Evolutionary conservation across 768 basidiomycete genomes (phyloP).

Genomic region (Rhodosporidiobolus odoratus): DNA sequence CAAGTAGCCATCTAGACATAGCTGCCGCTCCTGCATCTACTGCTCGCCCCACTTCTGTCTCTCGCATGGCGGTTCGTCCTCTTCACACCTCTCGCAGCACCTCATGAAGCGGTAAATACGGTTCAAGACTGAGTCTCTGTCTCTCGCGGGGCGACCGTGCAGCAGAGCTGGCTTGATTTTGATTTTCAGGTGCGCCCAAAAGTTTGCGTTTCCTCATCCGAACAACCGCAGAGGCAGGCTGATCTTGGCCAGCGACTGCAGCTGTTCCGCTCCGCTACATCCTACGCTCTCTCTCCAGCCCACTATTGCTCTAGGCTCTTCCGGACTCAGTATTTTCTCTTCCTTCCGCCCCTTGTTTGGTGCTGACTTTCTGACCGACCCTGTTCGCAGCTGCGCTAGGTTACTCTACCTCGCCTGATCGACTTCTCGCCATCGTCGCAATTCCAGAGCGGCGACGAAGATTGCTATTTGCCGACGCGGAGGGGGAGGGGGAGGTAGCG

Average conservation of each 20-base stretch:
- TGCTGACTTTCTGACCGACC: neutral
- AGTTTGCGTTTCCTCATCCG: no score
- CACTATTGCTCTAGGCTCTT: neutral
- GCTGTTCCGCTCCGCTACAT: neutral
- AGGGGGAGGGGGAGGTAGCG: neutral
- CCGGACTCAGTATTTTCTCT: neutral
- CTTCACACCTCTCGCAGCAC: no score
- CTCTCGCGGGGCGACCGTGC: no score
- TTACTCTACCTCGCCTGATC: neutral
- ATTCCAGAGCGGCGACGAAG: neutral
- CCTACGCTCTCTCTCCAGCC: conserved; percentile 2
- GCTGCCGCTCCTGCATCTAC: no score
- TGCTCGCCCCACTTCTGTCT: no score
- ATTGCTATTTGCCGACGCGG: neutral
- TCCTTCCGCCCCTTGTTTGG: no score
- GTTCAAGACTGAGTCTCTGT: no score
- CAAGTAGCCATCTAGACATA: no score
- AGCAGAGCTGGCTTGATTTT: no score
- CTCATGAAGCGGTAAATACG: no score
- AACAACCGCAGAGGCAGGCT: neutral
- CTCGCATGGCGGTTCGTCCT: no score
- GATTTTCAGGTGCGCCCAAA: neutral
- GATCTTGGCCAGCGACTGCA: neutral
- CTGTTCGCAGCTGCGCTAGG: neutral
- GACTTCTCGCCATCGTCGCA: neutral